Evolutionary conservation across 1,139 yeast genomes (phyloP), one percentile per base, ranked within the genome.

Genomic region (Blastobotrys proliferans): DNA sequence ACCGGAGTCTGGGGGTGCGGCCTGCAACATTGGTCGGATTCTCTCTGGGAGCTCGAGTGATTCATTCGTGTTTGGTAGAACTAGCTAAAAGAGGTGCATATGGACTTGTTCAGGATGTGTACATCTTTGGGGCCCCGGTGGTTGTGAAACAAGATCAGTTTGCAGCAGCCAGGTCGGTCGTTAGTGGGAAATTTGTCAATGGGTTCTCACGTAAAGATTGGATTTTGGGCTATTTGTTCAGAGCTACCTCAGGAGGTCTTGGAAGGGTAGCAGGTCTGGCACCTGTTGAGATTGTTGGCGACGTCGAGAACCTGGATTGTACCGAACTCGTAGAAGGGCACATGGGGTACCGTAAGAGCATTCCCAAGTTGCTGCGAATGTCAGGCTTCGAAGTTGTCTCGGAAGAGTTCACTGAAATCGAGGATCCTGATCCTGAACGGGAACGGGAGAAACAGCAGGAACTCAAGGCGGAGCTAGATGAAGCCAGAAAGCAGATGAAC

Each of bases 191-290:
- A 41, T 90, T 87, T 59, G 78, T 92, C 33, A 92, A 88, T 62
- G 97, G 97, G 0, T 94, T 79, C 62, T 85, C 96, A 2, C 77
- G 79, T 51, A 88, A 84, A 57, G 99, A 94, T 66, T 94, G 99
- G 99, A 83, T 94, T 51, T 70, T 94, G 48, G 98, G 98, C 0
- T 94, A 94, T 62, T 67, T 94, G 33, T 94, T 92, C 64, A 73
- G 98, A 53, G 98, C 98, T 1, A 90, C 97, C 0, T 81, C 94
- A 45, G 97, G 98, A 45, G 97, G 98, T 0, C 70, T 94, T 40
- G 83, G 85, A 57, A 76, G 85, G 13, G 94, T 94, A 39, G 94
- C 94, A 6, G 99, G 99, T 0, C 70, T 94, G 32, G 81, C 95
- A 0, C 82, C 92, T 1, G 74, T 90, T 31, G 80, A 77, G 35